phyloP scores from a whole-genome alignment of 2,329 filamentous ascomycete genomes.

The Bipolaris bicolor region DNA sequence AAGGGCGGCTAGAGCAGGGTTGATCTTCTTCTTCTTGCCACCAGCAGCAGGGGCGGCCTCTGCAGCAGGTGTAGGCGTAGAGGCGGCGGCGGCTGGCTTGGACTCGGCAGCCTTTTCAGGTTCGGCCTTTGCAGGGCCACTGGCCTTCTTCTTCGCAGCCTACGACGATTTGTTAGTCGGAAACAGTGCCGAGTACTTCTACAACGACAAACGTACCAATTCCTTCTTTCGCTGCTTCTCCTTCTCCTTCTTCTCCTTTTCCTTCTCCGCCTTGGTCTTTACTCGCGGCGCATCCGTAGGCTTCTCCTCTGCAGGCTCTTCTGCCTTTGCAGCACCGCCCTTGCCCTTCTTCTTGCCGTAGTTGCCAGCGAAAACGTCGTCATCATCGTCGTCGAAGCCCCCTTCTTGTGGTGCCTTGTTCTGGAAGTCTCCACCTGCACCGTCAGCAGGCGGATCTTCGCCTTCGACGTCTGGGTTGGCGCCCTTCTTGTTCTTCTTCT shows the following conservation, averaged over 20 bases:
- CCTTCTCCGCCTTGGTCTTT: constrained; percentile 97
- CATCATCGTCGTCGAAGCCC: constrained; percentile 67
- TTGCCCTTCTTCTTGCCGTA: constrained; percentile 72
- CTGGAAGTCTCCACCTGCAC: constrained; percentile 55
- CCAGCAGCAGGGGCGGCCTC: constrained; percentile 51
- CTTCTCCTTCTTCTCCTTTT: constrained; percentile 95
- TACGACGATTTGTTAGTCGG: constrained; percentile 27
- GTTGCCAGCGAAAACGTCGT: constrained; percentile 81
- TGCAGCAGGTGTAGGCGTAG: constrained; percentile 34
- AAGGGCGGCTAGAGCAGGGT: constrained; percentile 71
- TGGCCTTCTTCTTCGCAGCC: constrained; percentile 63
- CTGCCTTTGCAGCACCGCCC: constrained; percentile 54
- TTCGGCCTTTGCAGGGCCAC: constrained; percentile 56
- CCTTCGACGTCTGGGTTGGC: constrained; percentile 72
- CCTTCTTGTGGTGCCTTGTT: constrained; percentile 81
- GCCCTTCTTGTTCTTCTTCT: constrained; percentile 84
- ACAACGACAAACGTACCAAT: constrained; percentile 65
- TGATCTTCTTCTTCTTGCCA: constrained; percentile 89
- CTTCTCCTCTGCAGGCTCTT: constrained; percentile 46
- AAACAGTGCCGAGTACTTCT: constrained; percentile 1
- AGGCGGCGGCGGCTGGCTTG: constrained; percentile 44
- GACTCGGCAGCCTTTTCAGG: constrained; percentile 51
- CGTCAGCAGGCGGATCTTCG: constrained; percentile 60
- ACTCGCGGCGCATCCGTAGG: constrained; percentile 59
- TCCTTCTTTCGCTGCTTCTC: constrained; percentile 99